phyloP scores from a whole-genome alignment of 495 filamentous ascomycete genomes.

The Chaetomium tenue region DNA sequence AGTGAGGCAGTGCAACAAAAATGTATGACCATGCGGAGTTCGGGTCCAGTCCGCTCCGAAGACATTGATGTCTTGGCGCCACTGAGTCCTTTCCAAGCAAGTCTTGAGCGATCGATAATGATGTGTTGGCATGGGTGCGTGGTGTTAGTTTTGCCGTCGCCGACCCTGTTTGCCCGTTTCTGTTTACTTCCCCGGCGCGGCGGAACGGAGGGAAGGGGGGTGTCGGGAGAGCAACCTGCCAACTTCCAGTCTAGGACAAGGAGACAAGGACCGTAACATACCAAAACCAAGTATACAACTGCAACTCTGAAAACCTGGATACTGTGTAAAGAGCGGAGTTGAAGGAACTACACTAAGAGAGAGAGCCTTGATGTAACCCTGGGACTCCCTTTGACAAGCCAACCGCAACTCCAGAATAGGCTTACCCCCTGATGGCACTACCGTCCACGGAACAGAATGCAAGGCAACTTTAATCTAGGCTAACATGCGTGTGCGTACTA shows the following conservation, averaged over 20 bases:
- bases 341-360: not conserved
- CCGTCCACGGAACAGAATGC: not conserved
- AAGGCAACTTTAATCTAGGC: not conserved
- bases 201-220: too few relatives aligned
- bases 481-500: not conserved
- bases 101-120: not conserved
- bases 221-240: too few relatives aligned
- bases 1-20: conserved; percentile 18
- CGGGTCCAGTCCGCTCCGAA: not conserved
- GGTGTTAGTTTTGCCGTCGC: not conserved
- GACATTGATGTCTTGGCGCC: conserved; percentile 6
- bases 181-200: conserved; percentile 1
- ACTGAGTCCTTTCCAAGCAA: not conserved
- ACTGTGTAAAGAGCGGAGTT: not conserved
- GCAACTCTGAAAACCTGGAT: not conserved
- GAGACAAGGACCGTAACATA: not conserved
- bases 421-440: conserved; percentile 3
- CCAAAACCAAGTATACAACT: not conserved
- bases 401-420: not conserved
- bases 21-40: conserved; percentile 10
- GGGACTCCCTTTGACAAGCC: not conserved
- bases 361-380: not conserved
- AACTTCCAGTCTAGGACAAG: too few relatives aligned
- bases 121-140: conserved; percentile 9
- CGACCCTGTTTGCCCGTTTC: not conserved